Base-by-base conservation (phyloP, 106 monocot species). In the Apostasia ramifera region DNA sequence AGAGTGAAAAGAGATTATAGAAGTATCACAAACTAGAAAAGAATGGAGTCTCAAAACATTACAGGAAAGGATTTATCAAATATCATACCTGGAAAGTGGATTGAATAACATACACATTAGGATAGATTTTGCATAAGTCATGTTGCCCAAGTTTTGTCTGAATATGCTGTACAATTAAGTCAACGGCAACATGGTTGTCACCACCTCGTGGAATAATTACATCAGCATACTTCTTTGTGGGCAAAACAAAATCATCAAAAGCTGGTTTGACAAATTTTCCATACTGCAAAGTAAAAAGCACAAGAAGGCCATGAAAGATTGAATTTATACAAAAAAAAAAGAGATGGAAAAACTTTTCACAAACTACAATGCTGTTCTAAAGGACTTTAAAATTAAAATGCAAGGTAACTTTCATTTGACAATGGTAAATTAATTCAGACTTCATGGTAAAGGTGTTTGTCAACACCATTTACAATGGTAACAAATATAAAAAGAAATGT, bases 211-310 rank as follows among this genome's bases (percentile, higher is more conserved):
- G 94, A 69, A 94, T 91, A 69, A 94, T 91, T n/a, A 94, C 94
- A 85, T 94, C 94, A 78, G 94, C 94, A 78, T 85, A 94, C 72
- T 94, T 94, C 73, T 94, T 94, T 70, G 94, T 83, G 66, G 94
- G 94, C 40, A 94, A 81, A 53, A 94, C 88, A 81, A 90, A 94
- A 76, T 87, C 91, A 72, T 94, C 93, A 82, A 93, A 93, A 58
- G 89, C 86, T 61, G 89, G 93, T 71, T 93, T 93, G 42, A 94
- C 94, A 81, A 94, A 94, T 57, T 83, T 84, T 50, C 83, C 83
- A 73, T 94, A 90, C 94, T 94, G 76, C 74, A 82, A 13, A 76
- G 37, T 8, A 1, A 60, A 63, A 1, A 63, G 46, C 12, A 47
- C 11, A 7, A 15, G 38, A 7, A 47, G 8, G 39, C 47, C 8